Evolutionary conservation across 1,284 basidiomycete genomes (phyloP).

Genomic region (Mrakiaceae sp.): DNA sequence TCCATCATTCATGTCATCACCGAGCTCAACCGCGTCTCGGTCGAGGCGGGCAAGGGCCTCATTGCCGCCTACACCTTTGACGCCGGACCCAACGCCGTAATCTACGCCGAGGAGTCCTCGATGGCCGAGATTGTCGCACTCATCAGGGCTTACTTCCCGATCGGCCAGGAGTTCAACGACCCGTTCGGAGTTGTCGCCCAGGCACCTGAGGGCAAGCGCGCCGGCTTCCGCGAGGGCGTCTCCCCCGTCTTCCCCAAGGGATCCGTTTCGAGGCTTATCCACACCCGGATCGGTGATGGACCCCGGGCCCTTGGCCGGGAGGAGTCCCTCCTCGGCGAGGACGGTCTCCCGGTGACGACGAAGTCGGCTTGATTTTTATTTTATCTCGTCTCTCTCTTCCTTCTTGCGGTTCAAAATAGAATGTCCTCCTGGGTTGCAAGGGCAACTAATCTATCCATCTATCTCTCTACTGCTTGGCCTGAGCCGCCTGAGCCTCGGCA

Average conservation of each 20-base stretch:
- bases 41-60: constrained; percentile 49
- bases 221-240: constrained; percentile 66
- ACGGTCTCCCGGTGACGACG: constrained; percentile 35
- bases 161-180: constrained; percentile 59
- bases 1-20: constrained; percentile 76
- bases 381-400: too few species aligned
- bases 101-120: constrained; percentile 74
- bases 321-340: constrained; percentile 34
- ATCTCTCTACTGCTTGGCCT: neutral
- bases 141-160: constrained; percentile 73
- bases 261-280: constrained; percentile 75
- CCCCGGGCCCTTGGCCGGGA: constrained; percentile 45
- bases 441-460: too few species aligned
- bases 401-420: too few species aligned
- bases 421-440: too few species aligned
- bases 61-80: constrained; percentile 97
- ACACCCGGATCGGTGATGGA: constrained; percentile 83
- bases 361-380: neutral
- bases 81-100: constrained; percentile 96
- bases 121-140: constrained; percentile 64
- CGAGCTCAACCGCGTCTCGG: constrained; percentile 81
- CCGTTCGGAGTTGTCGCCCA: constrained; percentile 46
- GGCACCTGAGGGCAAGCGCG: constrained; percentile 35
- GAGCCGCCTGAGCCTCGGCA: neutral
- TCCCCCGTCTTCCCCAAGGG: constrained; percentile 60